phyloP scores from a whole-genome alignment of 371 early-diverging fungal genomes.

The Mucor mucedo region DNA sequence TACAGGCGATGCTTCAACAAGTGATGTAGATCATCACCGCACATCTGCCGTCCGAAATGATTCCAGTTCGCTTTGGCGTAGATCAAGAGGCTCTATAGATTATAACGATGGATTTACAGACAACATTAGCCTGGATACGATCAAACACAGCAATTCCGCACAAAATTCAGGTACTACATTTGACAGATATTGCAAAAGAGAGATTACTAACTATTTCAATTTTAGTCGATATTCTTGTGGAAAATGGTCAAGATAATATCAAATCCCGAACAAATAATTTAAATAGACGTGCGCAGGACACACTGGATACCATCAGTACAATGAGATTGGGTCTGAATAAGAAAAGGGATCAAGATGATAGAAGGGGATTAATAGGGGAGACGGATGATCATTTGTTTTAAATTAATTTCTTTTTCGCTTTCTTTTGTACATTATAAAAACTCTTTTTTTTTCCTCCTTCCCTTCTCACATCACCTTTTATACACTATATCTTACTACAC shows the following conservation, averaged over 20 bases:
- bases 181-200: neutral
- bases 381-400: slow-evolving; percentile 13
- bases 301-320: slow-evolving; percentile 26
- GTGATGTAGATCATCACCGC: neutral
- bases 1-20: neutral
- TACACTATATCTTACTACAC: slow-evolving; percentile 1
- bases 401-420: neutral
- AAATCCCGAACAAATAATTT: neutral
- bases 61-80: slow-evolving; percentile 14
- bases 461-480: neutral
- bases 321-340: slow-evolving; percentile 15
- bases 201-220: neutral
- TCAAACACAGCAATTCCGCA: neutral
- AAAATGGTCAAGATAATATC: neutral
- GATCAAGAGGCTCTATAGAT: slow-evolving; percentile 21
- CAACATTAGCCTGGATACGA: slow-evolving; percentile 20
- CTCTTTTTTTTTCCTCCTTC: neutral
- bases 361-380: slow-evolving; percentile 14
- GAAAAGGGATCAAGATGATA: slow-evolving; percentile 17
- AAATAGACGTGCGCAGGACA: slow-evolving; percentile 26
- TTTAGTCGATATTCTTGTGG: slow-evolving; percentile 15
- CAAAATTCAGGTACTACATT: slow-evolving; percentile 16
- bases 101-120: slow-evolving; percentile 16
- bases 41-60: neutral
- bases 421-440: slow-evolving; percentile 3